Percentiles rank a stretch among this genome's conserved stretches.
These are phyloP conservation scores for Hordeum marinum DNA, from an alignment of 176 grass and related monocot species.

Conservation along the genomic window DNA sequence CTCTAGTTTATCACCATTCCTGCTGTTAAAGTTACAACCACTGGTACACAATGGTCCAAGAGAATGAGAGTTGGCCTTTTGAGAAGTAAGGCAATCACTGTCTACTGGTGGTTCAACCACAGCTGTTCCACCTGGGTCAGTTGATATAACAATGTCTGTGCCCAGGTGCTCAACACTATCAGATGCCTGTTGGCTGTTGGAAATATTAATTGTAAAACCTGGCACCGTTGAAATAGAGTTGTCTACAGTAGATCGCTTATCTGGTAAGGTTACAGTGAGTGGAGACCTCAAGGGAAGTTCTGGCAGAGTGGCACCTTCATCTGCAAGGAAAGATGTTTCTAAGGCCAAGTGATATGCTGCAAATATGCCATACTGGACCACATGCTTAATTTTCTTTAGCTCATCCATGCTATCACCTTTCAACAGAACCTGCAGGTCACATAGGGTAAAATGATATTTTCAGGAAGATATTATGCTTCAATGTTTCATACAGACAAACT, in stretches of 20 bases:
- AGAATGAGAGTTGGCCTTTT: constrained; percentile 6
- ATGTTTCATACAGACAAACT: constrained; percentile 8
- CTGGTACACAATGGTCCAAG: constrained; percentile 19
- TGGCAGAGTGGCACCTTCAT: constrained; percentile 78
- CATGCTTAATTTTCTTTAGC: constrained; percentile 95
- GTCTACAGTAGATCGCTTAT: constrained; percentile 60
- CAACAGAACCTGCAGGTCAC: constrained; percentile 66
- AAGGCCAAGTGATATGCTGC: constrained; percentile 91
- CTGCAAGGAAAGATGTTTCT: constrained; percentile 98
- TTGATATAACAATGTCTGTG: constrained; percentile 19
- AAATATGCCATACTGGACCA: constrained; percentile 92
- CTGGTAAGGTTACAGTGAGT: constrained; percentile 67
- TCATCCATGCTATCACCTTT: constrained; percentile 73
- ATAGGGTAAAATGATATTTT: constrained; percentile 18
- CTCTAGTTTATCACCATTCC: constrained; percentile 28
- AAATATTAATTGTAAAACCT: constrained; percentile 46
- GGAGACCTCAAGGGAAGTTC: constrained; percentile 75
- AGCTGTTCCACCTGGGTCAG: constrained; percentile 5
- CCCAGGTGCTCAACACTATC: constrained; percentile 26
- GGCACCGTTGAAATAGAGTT: constrained; percentile 70
- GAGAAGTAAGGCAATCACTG: constrained; percentile 22
- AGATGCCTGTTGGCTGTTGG: constrained; percentile 17
- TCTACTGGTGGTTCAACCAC: constrained; percentile 15
- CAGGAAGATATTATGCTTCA: not conserved
- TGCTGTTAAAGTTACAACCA: constrained; percentile 14